Percentiles rank a stretch among this genome's conserved stretches.
Evolutionary conservation across 495 filamentous ascomycete genomes (phyloP).

Genomic region (Neurospora tetraspora): DNA sequence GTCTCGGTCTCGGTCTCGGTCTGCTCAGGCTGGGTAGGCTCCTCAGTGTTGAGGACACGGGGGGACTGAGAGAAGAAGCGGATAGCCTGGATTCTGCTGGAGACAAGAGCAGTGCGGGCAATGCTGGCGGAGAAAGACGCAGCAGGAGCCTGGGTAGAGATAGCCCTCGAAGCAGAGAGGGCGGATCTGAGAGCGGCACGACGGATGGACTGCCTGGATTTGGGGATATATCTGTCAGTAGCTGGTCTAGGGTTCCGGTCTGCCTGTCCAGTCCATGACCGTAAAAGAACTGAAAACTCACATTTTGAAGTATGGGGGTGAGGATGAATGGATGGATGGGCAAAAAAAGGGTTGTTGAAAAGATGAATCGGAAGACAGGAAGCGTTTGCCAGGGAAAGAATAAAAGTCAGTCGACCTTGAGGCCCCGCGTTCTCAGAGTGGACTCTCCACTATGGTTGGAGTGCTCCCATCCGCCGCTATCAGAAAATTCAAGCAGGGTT

Average conservation of each 20-base stretch:
- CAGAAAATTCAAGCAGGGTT: not conserved
- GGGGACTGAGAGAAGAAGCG: conserved; percentile 24
- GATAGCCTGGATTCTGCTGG: conserved; percentile 12
- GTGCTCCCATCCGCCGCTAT: not conserved
- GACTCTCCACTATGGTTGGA: not conserved
- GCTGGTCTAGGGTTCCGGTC: not conserved
- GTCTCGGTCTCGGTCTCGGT: not conserved
- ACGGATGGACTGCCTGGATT: conserved; percentile 44
- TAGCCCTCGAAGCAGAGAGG: conserved; percentile 36
- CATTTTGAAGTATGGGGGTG: not conserved
- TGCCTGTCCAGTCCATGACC: not conserved
- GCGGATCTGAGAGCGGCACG: conserved; percentile 48
- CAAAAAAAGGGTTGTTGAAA: not conserved
- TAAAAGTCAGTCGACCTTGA: not conserved
- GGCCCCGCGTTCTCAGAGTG: not conserved
- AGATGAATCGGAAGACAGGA: not conserved
- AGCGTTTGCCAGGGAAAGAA: not conserved
- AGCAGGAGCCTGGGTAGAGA: conserved; percentile 32
- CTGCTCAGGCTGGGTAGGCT: not conserved
- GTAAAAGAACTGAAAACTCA: not conserved
- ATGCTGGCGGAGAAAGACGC: conserved; percentile 20
- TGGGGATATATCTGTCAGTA: not conserved
- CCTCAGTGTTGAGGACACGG: conserved; percentile 2
- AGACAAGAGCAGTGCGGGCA: conserved; percentile 10
- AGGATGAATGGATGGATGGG: not conserved